These are phyloP conservation scores for Inosperma sp. DNA, from an alignment of 768 basidiomycete genomes.

Conservation along the genomic window DNA sequence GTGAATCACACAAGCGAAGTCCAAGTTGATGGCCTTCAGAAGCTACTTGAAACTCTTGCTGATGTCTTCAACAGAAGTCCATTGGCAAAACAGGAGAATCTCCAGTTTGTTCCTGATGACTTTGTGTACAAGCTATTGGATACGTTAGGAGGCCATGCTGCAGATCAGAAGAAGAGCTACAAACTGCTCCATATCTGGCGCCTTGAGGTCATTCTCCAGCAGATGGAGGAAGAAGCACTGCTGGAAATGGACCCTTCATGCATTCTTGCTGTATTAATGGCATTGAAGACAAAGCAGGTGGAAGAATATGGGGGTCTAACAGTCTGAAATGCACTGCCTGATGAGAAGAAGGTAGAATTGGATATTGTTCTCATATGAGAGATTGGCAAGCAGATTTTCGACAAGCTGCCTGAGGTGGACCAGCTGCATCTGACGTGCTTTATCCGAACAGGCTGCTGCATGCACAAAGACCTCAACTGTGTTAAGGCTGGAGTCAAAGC, in stretches of 20 bases:
- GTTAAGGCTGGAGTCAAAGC: constrained; percentile 19
- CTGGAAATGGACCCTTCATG: neutral
- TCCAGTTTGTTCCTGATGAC: neutral
- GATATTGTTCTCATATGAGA: constrained; percentile 4
- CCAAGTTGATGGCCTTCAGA: neutral
- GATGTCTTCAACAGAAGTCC: constrained; percentile 11
- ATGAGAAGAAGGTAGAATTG: constrained; percentile 10
- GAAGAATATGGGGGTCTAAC: constrained; percentile 12
- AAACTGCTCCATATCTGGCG: constrained; percentile 3
- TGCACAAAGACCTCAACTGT: constrained; percentile 28
- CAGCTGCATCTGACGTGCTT: constrained; percentile 14
- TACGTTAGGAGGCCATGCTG: constrained; percentile 15
- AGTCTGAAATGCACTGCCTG: constrained; percentile 14
- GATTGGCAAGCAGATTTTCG: constrained; percentile 17
- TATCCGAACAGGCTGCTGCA: constrained; percentile 27
- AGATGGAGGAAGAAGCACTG: constrained; percentile 13
- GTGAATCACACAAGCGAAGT: constrained; percentile 15
- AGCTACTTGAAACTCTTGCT: constrained; percentile 5
- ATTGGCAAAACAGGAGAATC: neutral
- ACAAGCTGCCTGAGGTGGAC: constrained; percentile 11
- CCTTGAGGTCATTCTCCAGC: constrained; percentile 5
- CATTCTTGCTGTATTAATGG: neutral
- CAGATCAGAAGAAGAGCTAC: constrained; percentile 15
- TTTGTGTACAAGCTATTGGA: constrained; percentile 8
- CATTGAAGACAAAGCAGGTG: constrained; percentile 7